Base-by-base conservation (phyloP, 495 filamentous ascomycete genomes). In the Bacidia rubella region DNA sequence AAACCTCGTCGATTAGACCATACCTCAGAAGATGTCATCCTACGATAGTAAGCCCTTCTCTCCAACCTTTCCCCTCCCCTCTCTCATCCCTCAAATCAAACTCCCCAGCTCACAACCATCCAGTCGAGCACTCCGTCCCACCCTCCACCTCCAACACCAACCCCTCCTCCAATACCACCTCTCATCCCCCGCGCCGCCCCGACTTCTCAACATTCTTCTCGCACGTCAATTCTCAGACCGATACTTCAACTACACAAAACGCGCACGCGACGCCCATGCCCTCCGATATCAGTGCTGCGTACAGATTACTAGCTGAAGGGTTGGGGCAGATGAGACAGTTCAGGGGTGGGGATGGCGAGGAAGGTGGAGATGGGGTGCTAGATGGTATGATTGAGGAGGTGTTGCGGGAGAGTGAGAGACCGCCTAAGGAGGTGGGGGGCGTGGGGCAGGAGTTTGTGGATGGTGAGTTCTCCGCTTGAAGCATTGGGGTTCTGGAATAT, bases 141-240 rank as follows among this genome's bases (percentile, higher is more conserved):
- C 39, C 54, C 38, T 51, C 60, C 52, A 54, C 70, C 24, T 51
- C 60, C 52, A 54, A 70, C 25, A 63, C 65, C 38, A 65, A 70
- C 53, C 71, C 69, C 49, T 62, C 69, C 35, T 47, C 65, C 68
- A 70, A 51, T 54, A 62, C 52, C 47, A 62, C 26, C 57, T 69
- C 49, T 55, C 61, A 52, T 35, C 70, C 57, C 59, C 70, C 60
- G 53, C 81, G 80, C 47, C 85, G 86, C 44, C 80, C 87, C 35
- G 87, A 94, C 69, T 83, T 95, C 68, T 82, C 83, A 44, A 86
- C 82, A 65, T 96, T 97, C 78, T 89, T 84, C 71, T 71, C 81
- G 41, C 47, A 50, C 29, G 25, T 50, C 47, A 81, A 93, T 47
- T 76, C 83, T 58, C 73, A 77, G 52, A 78, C 85, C 54, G 68